Base-by-base conservation (phyloP, 2,329 filamentous ascomycete species). In the Aschersonia sp. region DNA sequence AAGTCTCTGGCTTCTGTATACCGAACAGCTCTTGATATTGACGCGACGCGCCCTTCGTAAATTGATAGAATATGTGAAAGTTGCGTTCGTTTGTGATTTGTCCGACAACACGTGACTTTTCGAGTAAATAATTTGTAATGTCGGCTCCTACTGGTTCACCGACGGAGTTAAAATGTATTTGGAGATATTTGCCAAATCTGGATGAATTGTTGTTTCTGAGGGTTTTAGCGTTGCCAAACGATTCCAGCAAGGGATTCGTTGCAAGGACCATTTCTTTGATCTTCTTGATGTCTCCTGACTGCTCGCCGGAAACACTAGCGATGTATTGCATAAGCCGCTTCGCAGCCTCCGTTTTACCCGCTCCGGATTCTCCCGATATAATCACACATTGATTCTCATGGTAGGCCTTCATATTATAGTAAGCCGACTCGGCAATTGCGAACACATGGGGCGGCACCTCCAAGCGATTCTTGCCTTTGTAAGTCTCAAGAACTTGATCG, bases 401-500 rank as follows among this genome's bases (percentile, higher is more conserved):
- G 74, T 98, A 98, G 44, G 89, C 90, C 66, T 97, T 97, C 92
- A 98, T 97, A 72, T 98, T 97, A 72, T 97, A 97, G 72, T 98
- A 98, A 48, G 89, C 68, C 6, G 90, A 84, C 68, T 98, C 92
- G 61, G 92, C 92, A 59, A 98, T 92, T 51, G 88, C 90, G 64
- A 95, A 98, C 56, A 98, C 92, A 66, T 98, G 92, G 7, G 92
- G 92, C 31, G 88, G 85, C 70, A 87, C 81, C 70, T 98, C 92
- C 54, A 98, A 77, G 54, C 92, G 81, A 70, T 98, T 98, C 75
- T 97, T 95, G 56, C 90, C 90, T 68, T 82, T 84, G 72, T 98
- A 98, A 60, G 86, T 90, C 45, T 94, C 82, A 60, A 98, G 79
- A 49, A 97, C 88, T 59, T 83, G 72, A 56, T 97, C 90, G 65